phyloP scores from a whole-genome alignment of 2,329 filamentous ascomycete genomes.

The Ceratocystiopsis sp. region DNA sequence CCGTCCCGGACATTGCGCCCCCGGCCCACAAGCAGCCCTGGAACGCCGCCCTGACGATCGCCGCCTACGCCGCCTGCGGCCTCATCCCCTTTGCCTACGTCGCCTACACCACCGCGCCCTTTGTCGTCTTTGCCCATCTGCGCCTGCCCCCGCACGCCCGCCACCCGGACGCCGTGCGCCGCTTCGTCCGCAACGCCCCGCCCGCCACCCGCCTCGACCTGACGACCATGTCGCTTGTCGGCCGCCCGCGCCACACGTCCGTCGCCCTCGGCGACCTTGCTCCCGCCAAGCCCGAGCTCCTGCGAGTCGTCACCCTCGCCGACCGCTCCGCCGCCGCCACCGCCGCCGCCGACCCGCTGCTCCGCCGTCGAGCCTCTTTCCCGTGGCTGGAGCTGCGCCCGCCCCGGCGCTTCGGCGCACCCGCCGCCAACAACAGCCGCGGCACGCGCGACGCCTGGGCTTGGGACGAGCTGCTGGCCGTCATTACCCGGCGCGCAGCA shows the following conservation, averaged over 20 bases:
- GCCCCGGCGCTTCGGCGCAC: slow-evolving; percentile 16
- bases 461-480: slow-evolving; percentile 17
- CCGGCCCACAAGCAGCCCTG: too few species aligned
- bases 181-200: slow-evolving; percentile 31
- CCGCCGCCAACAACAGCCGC: slow-evolving; percentile 5
- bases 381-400: slow-evolving; percentile 18
- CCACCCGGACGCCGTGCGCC: slow-evolving; percentile 25
- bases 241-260: slow-evolving; percentile 28
- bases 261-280: slow-evolving; percentile 19
- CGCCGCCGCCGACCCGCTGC: slow-evolving; percentile 4
- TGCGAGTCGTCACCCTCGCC: slow-evolving; percentile 23
- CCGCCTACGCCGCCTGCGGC: slow-evolving; percentile 32
- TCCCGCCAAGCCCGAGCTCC: slow-evolving; percentile 12
- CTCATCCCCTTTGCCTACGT: slow-evolving; percentile 49
- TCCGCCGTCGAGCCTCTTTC: slow-evolving; percentile 12
- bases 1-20: slow-evolving; percentile 5
- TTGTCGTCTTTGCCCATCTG: slow-evolving; percentile 56
- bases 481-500: slow-evolving; percentile 9
- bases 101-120: slow-evolving; percentile 47
- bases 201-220: slow-evolving; percentile 29
- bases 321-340: slow-evolving; percentile 5
- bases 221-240: slow-evolving; percentile 38
- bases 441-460: slow-evolving; percentile 17
- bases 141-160: slow-evolving; percentile 50
- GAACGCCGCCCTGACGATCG: too few species aligned